These are phyloP conservation scores for Phyllosticta capitalensis DNA, from an alignment of 2,329 filamentous ascomycete species.

Conservation along the genomic window DNA sequence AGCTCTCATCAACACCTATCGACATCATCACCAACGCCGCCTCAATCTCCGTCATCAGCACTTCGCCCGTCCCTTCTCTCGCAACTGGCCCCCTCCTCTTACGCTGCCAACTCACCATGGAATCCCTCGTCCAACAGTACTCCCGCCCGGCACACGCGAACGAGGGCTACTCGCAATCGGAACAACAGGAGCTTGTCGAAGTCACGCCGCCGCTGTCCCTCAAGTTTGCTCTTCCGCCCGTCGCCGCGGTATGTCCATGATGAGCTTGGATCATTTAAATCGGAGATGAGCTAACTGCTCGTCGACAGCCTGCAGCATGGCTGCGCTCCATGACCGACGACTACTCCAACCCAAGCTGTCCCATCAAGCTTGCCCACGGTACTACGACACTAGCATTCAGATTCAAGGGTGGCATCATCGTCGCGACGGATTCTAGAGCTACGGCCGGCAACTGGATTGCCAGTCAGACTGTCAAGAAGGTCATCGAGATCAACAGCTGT, in stretches of 20 bases:
- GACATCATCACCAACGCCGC: neutral
- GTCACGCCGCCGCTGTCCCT: constrained; percentile 68
- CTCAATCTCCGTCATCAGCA: neutral
- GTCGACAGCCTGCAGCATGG: constrained; percentile 73
- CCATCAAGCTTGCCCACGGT: constrained; percentile 98
- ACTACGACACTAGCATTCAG: constrained; percentile 96
- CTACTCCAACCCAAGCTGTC: constrained; percentile 89
- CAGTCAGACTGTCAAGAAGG: constrained; percentile 99
- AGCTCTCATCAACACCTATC: neutral
- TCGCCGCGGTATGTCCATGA: constrained; percentile 62
- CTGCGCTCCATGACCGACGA: constrained; percentile 96
- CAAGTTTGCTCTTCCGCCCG: constrained; percentile 89
- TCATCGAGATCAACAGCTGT: constrained; percentile 94
- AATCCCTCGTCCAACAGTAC: constrained; percentile 88
- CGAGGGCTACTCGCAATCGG: constrained; percentile 63
- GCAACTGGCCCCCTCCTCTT: neutral
- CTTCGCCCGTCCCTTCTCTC: neutral
- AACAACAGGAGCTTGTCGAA: constrained; percentile 63
- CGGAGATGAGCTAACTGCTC: constrained; percentile 3
- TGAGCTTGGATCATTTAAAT: neutral
- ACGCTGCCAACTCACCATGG: constrained; percentile 53
- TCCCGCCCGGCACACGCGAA: constrained; percentile 66
- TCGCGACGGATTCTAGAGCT: constrained; percentile 93
- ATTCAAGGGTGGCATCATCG: constrained; percentile 97
- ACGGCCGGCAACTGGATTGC: constrained; percentile 99